Evolutionary conservation across 371 early-diverging fungal species (phyloP), one percentile per base, ranked within the genome.

Genomic region (Dichotomocladium elegans): DNA sequence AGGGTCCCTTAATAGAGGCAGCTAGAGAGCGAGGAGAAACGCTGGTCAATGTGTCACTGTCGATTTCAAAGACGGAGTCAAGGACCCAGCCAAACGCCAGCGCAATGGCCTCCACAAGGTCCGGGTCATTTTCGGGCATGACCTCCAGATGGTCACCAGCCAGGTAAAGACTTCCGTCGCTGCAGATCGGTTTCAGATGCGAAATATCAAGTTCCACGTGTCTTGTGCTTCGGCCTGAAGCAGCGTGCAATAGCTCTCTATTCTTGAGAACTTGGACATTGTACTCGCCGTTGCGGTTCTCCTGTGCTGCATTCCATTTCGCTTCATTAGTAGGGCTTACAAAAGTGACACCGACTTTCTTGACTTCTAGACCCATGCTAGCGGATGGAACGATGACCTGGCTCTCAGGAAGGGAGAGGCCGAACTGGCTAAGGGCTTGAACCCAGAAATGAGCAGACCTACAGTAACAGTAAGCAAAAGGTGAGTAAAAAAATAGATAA

Each of bases 91-190:
- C 73, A 40, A 79, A 68, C 17, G 54, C 63, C 30, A 74, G 51
- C 9, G 77, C 79, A 57, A 78, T 57, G 8, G 70, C 57, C 27
- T 79, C 72, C 0, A 80, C 79, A 7, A 62, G 17, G 4, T 49
- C 44, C 0, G 53, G 29, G 41, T 63, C 66, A 34, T 82, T 79
- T 31, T 70, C 66, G 8, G 83, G 80, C 55, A 68, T 66, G 1
- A 82, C 63, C 55, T 81, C 83, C 10, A 82, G 58, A 50, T 82
- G 83, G 46, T 82, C 83, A 53, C 81, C 83, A 10, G 83, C 68
- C 24, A 66, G 45, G 31, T 78, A 82, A 14, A 57, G 37, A 14
- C 48, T 25, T n/a, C 58, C 61, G 9, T 66, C 51, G 3, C 60
- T 64, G 29, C 57, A 57, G 17, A 66, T 27, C 9, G 66, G 55